A percentile compares a stretch with the other conserved stretches of the same genome.
phyloP scores from a whole-genome alignment of 164 flowering plant species.

The Malania oleifera region DNA sequence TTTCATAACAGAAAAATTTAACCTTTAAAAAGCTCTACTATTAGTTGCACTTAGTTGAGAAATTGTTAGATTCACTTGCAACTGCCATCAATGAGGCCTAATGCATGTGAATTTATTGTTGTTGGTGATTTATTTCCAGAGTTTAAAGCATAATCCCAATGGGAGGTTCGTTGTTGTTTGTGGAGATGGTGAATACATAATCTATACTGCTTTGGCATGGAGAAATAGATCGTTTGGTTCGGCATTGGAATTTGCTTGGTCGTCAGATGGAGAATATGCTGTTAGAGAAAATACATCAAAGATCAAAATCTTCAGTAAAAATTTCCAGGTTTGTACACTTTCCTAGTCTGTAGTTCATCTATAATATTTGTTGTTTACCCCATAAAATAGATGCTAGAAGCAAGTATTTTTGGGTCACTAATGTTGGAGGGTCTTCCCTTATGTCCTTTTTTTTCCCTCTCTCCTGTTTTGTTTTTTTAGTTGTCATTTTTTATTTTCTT shows the following conservation, averaged over 20 bases:
- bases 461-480: too few relatives aligned
- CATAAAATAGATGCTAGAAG: constrained; percentile 6
- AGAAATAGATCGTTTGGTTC: constrained; percentile 99
- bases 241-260: constrained; percentile 93
- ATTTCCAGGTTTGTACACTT: constrained; percentile 62
- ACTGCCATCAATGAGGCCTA: too few relatives aligned
- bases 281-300: constrained; percentile 92
- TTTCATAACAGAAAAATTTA: too few relatives aligned
- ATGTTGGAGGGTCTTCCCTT: too few relatives aligned
- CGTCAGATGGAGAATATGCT: constrained; percentile 96
- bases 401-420: too few relatives aligned
- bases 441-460: too few relatives aligned
- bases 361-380: background rate
- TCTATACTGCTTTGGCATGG: constrained; percentile 98
- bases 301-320: constrained; percentile 86
- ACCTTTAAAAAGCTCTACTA: too few relatives aligned
- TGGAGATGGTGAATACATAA: constrained; percentile 96
- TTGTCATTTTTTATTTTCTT: too few relatives aligned
- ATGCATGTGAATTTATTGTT: background rate
- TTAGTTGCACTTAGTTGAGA: too few relatives aligned
- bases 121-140: constrained; percentile 39
- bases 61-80: too few relatives aligned
- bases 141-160: constrained; percentile 94
- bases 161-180: constrained; percentile 99
- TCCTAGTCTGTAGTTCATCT: background rate